A percentile compares a stretch with the other conserved stretches of the same genome.
phyloP scores from a whole-genome alignment of 2,329 filamentous ascomycete genomes.

The Stylonectria norvegica region DNA sequence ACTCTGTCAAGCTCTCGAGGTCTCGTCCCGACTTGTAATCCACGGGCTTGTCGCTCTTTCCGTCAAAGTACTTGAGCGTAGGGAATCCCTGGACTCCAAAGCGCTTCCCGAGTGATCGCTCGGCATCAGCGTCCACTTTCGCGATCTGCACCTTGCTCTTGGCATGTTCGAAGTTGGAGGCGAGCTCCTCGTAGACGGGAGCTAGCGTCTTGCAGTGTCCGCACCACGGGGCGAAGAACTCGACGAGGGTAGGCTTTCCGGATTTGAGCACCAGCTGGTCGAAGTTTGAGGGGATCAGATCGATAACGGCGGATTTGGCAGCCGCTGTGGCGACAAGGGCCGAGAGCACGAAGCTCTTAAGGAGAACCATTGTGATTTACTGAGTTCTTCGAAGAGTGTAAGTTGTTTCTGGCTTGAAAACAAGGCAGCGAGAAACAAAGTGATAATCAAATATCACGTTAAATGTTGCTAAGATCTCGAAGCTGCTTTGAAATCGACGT shows the following conservation, averaged over 20 bases:
- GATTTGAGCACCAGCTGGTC: slow-evolving; percentile 84
- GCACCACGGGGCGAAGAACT: slow-evolving; percentile 99
- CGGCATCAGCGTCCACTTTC: slow-evolving; percentile 92
- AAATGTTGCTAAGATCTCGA: slow-evolving; percentile 7
- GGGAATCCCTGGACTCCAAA: slow-evolving; percentile 94
- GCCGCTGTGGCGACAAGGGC: slow-evolving; percentile 54
- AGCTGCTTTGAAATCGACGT: slow-evolving; percentile 25
- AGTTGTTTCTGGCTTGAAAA: too few relatives aligned
- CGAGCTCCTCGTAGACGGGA: slow-evolving; percentile 91
- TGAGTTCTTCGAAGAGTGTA: too few relatives aligned
- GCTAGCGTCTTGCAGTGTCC: slow-evolving; percentile 98
- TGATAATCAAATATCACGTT: too few relatives aligned
- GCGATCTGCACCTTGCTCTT: slow-evolving; percentile 77
- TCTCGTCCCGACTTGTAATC: slow-evolving; percentile 88
- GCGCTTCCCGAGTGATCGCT: slow-evolving; percentile 78
- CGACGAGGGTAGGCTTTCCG: slow-evolving; percentile 91
- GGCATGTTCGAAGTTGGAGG: slow-evolving; percentile 65
- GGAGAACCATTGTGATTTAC: slow-evolving; percentile 47
- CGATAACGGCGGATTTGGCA: slow-evolving; percentile 79
- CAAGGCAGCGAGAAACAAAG: too few relatives aligned
- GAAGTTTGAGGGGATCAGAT: slow-evolving; percentile 88
- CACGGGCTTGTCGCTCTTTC: slow-evolving; percentile 78
- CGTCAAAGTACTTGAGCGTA: slow-evolving; percentile 96
- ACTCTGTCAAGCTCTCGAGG: slow-evolving; percentile 76
- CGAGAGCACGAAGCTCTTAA: slow-evolving; percentile 59